A percentile compares a stretch with the other conserved stretches of the same genome.
phyloP scores from a whole-genome alignment of 148 eudicot genomes.

The Rhododendron simsii region DNA sequence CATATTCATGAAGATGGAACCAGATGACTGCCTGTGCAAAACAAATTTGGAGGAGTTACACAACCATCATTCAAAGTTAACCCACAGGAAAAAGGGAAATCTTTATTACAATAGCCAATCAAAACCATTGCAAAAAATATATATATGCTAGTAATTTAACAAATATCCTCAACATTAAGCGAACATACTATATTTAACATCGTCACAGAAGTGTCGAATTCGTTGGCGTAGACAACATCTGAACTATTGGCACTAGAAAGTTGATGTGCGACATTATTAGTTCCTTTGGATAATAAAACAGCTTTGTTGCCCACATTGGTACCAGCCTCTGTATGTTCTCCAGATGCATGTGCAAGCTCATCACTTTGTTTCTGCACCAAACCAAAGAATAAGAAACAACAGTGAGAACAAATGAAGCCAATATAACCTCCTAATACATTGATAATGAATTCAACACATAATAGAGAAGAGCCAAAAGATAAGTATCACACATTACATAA shows the following conservation, averaged over 20 bases:
- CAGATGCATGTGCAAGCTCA: slow-evolving; percentile 58
- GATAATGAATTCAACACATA: neutral
- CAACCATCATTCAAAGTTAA: neutral
- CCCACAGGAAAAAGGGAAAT: neutral
- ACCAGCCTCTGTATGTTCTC: slow-evolving; percentile 50
- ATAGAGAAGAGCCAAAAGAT: neutral
- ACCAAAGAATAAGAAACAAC: slow-evolving; percentile 8
- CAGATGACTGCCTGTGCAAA: slow-evolving; percentile 65
- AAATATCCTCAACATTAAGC: neutral
- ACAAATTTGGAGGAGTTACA: slow-evolving; percentile 6
- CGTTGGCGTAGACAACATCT: slow-evolving; percentile 34
- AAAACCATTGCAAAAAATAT: neutral
- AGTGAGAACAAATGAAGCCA: neutral
- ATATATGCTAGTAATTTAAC: neutral
- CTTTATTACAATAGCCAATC: neutral
- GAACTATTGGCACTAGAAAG: slow-evolving; percentile 33
- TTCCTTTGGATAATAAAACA: slow-evolving; percentile 40
- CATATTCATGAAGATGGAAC: slow-evolving; percentile 78
- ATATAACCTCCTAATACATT: neutral
- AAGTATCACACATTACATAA: neutral
- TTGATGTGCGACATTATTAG: slow-evolving; percentile 26
- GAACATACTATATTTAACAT: slow-evolving; percentile 67
- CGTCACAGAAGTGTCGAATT: slow-evolving; percentile 60
- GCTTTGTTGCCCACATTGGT: slow-evolving; percentile 40
- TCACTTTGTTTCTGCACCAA: slow-evolving; percentile 57